Conservation (phyloP, 2,329 filamentous ascomycete genomes). For the Microsporum ferrugineum region DNA sequence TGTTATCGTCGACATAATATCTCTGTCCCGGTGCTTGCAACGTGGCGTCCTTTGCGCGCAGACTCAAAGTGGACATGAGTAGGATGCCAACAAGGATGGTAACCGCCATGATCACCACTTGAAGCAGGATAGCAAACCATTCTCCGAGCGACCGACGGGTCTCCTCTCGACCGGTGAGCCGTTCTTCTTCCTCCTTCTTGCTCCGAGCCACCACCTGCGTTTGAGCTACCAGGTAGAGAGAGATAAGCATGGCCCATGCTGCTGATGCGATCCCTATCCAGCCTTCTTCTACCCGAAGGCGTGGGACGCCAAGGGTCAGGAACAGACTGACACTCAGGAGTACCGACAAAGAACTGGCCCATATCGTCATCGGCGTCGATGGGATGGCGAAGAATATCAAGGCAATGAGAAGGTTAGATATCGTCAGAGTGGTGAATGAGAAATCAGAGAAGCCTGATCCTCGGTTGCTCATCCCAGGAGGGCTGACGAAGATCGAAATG, state of each 20-base stretch:
- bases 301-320: conserved; percentile 62
- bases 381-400: conserved; percentile 82
- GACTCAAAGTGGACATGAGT: conserved; percentile 65
- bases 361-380: conserved; percentile 63
- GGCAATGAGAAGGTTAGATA: conserved; percentile 62
- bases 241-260: conserved; percentile 69
- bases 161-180: conserved; percentile 79
- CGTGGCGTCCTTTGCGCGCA: conserved; percentile 68
- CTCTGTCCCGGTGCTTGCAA: conserved; percentile 61
- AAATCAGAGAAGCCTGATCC: conserved; percentile 92
- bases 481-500: conserved; percentile 83
- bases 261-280: conserved; percentile 84
- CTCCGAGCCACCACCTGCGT: conserved; percentile 83
- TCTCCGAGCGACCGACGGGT: conserved; percentile 69
- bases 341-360: conserved; percentile 55
- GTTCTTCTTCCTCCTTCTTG: conserved; percentile 83
- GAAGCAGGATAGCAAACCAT: conserved; percentile 69
- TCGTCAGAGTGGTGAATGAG: conserved; percentile 65
- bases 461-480: conserved; percentile 70
- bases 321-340: conserved; percentile 65
- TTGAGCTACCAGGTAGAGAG: conserved; percentile 64
- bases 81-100: conserved; percentile 60
- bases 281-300: conserved; percentile 70
- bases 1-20: conserved; percentile 69
- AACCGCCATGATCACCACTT: conserved; percentile 58